Base-by-base conservation (phyloP, 2,329 filamentous ascomycete species). In the Phaeosphaeria sp. region DNA sequence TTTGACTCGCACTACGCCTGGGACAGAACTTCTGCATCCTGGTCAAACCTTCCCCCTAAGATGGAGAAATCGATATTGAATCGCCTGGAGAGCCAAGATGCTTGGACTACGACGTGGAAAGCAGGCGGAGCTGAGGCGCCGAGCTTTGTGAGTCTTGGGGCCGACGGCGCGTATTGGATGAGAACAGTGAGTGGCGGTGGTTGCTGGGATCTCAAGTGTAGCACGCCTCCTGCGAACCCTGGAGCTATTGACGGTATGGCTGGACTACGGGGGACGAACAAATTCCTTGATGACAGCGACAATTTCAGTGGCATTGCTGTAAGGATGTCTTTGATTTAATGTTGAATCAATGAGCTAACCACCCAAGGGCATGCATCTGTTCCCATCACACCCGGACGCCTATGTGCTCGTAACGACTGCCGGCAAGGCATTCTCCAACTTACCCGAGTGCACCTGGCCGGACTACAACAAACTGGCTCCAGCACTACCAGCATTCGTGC, bases 381-480 rank as follows among this genome's bases (percentile, higher is more conserved):
- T 74, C 59, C 67, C 68, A 6, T 50, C 59, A 1, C 55, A 69
- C 20, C 58, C 70, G 36, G 52, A 66, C 17, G 68, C 67, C 18
- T 73, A 74, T 54, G 62, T 74, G 11, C 59, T 73, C 1, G 58
- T 73, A 33, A 65, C 69, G 44, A 70, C 64, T 1, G 58, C 56
- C 20, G 71, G 72, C 11, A 71, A 72, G 58, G 62, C 68, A 13
- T 74, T 71, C 52, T 73, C 71, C 5, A 74, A 74, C 22, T 61
- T 74, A 4, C 72, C 72, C 10, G 71, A 73, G 43, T 64, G 67
- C 33, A 74, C 72, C 20, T 74, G 72, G 72, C 52, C 44, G 1
- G 71, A 74, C 51, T 74, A 74, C 56, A 68, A 69, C 46, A 74
- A 72, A 39, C 69, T 74, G 59, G 60, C 67, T 5, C 60, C 64